phyloP scores from a whole-genome alignment of 2,329 filamentous ascomycete species.

The Cladosporium sp. region DNA sequence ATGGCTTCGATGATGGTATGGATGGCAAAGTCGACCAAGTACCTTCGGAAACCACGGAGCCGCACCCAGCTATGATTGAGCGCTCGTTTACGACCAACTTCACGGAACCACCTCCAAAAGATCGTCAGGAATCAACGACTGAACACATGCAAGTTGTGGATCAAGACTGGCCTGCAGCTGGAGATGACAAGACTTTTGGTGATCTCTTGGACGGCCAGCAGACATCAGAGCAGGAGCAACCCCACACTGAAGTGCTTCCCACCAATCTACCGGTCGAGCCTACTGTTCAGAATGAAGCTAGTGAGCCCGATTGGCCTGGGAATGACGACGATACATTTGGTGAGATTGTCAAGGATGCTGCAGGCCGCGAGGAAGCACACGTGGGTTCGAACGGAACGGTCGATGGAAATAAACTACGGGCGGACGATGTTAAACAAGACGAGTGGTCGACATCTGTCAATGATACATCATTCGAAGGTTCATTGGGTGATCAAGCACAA shows the following conservation, averaged over 20 bases:
- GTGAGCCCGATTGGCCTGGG: constrained; percentile 9
- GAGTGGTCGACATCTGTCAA: constrained; percentile 22
- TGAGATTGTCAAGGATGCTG: constrained; percentile 19
- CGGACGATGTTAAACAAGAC: not conserved
- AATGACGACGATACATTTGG: constrained; percentile 27
- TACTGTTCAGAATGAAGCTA: not conserved
- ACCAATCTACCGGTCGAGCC: not conserved
- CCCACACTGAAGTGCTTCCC: not conserved
- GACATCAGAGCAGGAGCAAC: not conserved
- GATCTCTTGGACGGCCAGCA: constrained; percentile 28
- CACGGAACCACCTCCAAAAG: constrained; percentile 26
- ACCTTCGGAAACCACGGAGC: constrained; percentile 2
- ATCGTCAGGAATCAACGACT: constrained; percentile 12
- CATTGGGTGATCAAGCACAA: not conserved
- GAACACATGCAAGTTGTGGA: constrained; percentile 14
- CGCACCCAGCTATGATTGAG: constrained; percentile 22
- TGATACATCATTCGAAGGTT: not conserved
- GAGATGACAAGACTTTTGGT: constrained; percentile 36
- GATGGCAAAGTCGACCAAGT: not conserved
- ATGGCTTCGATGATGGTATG: not conserved
- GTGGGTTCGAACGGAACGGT: not conserved
- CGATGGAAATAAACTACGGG: not conserved
- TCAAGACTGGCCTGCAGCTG: constrained; percentile 32
- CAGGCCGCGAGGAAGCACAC: not conserved
- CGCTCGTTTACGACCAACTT: constrained; percentile 37